Conservation (phyloP, 805 yeast genomes). For the Candida taoyuanica region DNA sequence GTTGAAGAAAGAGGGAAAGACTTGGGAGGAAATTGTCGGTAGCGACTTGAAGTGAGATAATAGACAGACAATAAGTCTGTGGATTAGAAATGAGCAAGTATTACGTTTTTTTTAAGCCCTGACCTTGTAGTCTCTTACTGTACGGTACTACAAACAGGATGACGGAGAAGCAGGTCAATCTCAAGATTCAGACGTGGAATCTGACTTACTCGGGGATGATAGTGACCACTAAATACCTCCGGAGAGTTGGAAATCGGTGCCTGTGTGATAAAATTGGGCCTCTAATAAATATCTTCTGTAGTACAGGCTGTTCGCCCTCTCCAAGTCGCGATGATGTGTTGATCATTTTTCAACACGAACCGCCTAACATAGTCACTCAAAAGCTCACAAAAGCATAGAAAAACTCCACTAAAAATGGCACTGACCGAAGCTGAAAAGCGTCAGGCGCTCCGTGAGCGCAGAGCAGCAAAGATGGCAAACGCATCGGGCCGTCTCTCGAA, state of each 20-base stretch:
- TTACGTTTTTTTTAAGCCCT: no score
- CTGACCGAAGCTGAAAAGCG: constrained; percentile 26
- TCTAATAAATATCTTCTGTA: no score
- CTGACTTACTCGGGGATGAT: background rate
- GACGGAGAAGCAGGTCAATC: no score
- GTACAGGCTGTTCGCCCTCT: no score
- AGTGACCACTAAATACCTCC: background rate
- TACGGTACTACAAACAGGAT: no score
- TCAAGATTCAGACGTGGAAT: background rate
- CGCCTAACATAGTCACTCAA: no score
- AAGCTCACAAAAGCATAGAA: no score
- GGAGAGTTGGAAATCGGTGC: no score
- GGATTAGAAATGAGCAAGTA: no score
- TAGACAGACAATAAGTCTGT: background rate
- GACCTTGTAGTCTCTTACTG: background rate
- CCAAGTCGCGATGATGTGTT: no score
- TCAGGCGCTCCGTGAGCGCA: constrained; percentile 23
- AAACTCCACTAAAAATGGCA: constrained; percentile 4
- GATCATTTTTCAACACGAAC: no score
- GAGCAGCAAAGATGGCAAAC: constrained; percentile 25
- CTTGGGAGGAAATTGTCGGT: constrained; percentile 81
- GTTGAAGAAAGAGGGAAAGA: constrained; percentile 66
- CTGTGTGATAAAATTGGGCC: no score
- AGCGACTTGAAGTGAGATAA: constrained; percentile 35
- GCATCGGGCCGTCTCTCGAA: constrained; percentile 19